phyloP scores from a whole-genome alignment of 805 yeast genomes.

The Candida chilensis region DNA sequence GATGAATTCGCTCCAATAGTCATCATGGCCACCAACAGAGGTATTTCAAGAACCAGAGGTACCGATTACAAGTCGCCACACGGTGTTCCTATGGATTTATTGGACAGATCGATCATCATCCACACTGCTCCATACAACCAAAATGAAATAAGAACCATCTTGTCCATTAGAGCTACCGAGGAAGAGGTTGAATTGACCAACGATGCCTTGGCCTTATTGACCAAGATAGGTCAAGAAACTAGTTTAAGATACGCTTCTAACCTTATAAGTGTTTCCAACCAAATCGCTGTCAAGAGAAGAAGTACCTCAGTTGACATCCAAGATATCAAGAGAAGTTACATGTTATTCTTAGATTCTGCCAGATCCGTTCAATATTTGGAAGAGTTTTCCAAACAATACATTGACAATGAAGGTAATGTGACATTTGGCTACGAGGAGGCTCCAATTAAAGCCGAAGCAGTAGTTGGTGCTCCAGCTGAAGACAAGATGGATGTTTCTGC shows the following conservation, averaged over 20 bases:
- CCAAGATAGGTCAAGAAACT: constrained; percentile 85
- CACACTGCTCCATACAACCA: constrained; percentile 72
- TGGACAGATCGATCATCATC: constrained; percentile 89
- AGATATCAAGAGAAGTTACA: constrained; percentile 82
- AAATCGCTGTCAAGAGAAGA: constrained; percentile 78
- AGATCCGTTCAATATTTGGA: constrained; percentile 84
- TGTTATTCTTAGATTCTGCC: constrained; percentile 79
- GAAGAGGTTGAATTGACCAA: constrained; percentile 81
- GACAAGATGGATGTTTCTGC: constrained; percentile 27
- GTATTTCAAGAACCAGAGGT: constrained; percentile 89
- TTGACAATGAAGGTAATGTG: constrained; percentile 74
- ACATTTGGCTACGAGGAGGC: constrained; percentile 27
- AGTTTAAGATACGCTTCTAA: constrained; percentile 90
- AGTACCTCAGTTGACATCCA: constrained; percentile 57
- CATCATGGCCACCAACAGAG: constrained; percentile 97
- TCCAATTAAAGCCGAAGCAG: constrained; percentile 1
- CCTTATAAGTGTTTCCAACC: constrained; percentile 82
- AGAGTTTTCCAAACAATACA: constrained; percentile 57
- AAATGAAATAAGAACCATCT: constrained; percentile 80
- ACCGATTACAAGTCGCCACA: constrained; percentile 92
- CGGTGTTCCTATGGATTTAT: constrained; percentile 92
- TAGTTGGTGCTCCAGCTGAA: constrained; percentile 5
- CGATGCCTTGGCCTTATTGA: constrained; percentile 80
- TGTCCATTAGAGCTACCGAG: constrained; percentile 84
- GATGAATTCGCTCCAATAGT: constrained; percentile 96